A percentile compares a stretch with the other conserved stretches of the same genome.
Evolutionary conservation across 257 asterid species (phyloP).

Genomic region (Nemophila menziesii): DNA sequence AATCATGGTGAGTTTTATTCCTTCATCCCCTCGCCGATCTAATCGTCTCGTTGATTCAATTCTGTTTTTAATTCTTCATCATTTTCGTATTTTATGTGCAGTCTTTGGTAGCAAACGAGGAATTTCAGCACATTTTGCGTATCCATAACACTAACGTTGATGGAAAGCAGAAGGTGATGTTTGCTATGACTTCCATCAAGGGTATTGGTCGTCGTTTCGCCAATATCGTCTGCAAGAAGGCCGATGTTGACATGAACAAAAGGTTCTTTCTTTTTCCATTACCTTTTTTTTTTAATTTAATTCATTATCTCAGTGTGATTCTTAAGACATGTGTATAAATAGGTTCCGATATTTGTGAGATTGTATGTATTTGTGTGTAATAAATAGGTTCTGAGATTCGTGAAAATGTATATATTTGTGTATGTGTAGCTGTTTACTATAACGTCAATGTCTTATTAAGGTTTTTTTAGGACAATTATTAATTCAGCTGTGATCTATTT

Average conservation of each 20-base stretch:
- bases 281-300: no score
- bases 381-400: neutral
- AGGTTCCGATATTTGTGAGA: no score
- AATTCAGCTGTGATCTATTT: neutral
- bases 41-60: neutral
- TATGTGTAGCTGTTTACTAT: neutral
- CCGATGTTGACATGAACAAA: conserved; percentile 91
- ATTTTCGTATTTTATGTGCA: conserved; percentile 8
- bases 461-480: neutral
- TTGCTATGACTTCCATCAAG: conserved; percentile 86
- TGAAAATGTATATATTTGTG: neutral
- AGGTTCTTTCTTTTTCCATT: conserved; percentile 24
- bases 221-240: conserved; percentile 81
- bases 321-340: no score
- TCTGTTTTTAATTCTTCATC: neutral
- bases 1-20: neutral
- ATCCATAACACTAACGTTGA: conserved; percentile 86
- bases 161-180: conserved; percentile 94
- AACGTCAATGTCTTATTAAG: neutral
- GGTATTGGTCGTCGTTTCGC: conserved; percentile 98
- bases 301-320: no score
- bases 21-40: no score
- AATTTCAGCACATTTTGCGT: conserved; percentile 95
- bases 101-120: conserved; percentile 81
- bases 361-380: no score